Evolutionary conservation across 805 yeast species (phyloP).

Genomic region (Lipomyces kockii): DNA sequence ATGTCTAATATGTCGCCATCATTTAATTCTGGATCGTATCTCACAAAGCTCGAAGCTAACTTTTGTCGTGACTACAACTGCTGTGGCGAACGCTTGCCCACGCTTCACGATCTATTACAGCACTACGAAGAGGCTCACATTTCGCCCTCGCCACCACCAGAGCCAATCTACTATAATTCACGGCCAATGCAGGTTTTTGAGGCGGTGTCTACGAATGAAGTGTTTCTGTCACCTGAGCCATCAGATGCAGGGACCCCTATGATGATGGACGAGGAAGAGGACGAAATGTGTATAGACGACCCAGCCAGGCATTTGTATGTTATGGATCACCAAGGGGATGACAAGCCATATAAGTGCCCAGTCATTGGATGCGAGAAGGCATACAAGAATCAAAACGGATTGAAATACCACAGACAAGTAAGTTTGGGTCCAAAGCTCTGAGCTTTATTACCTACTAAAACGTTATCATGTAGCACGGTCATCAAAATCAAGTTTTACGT

Average conservation of each 20-base stretch:
- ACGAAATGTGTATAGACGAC: conserved; percentile 87
- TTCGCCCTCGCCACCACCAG: conserved; percentile 58
- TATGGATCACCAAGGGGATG: conserved; percentile 79
- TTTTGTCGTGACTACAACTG: conserved; percentile 96
- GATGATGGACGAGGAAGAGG: conserved; percentile 56
- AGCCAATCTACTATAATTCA: conserved; percentile 39
- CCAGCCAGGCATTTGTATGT: conserved; percentile 95
- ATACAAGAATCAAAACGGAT: conserved; percentile 95
- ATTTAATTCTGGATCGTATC: conserved; percentile 68
- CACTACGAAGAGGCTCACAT: conserved; percentile 98
- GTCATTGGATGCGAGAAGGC: conserved; percentile 98
- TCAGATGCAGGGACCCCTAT: conserved; percentile 44
- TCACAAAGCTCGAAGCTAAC: conserved; percentile 92
- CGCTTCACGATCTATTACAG: conserved; percentile 87
- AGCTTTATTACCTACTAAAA: background rate
- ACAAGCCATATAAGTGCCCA: conserved; percentile 95
- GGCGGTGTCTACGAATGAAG: conserved; percentile 91
- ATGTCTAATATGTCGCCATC: conserved; percentile 63
- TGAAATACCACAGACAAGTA: conserved; percentile 80
- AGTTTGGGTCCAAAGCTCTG: background rate
- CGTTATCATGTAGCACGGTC: conserved; percentile 60
- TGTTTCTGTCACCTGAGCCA: conserved; percentile 62
- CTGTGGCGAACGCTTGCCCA: conserved; percentile 91
- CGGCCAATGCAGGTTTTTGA: conserved; percentile 65
- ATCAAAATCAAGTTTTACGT: conserved; percentile 89